Conservation (phyloP, 2,329 filamentous ascomycete species). For the Erysiphe pulchra region DNA sequence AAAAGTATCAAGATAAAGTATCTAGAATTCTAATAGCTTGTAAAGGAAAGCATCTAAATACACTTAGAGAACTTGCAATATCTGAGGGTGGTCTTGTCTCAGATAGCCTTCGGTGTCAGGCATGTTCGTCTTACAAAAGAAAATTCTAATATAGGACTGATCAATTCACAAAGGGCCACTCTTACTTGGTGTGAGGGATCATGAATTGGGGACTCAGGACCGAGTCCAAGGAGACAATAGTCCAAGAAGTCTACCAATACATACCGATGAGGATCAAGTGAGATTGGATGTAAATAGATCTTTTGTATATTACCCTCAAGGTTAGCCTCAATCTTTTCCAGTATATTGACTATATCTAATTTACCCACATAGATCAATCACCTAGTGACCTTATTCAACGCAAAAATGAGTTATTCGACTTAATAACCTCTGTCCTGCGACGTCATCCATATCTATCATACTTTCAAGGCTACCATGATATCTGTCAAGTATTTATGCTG, state of each 20-base stretch:
- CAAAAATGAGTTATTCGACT: slow-evolving; percentile 49
- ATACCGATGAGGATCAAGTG: slow-evolving; percentile 77
- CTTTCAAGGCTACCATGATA: slow-evolving; percentile 97
- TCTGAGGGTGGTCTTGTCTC: slow-evolving; percentile 40
- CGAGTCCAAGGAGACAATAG: slow-evolving; percentile 3
- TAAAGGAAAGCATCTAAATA: slow-evolving; percentile 25
- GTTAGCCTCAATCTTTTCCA: slow-evolving; percentile 21
- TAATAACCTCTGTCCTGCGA: slow-evolving; percentile 64
- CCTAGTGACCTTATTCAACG: slow-evolving; percentile 40
- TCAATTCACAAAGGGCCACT: slow-evolving; percentile 29
- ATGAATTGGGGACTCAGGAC: slow-evolving; percentile 3
- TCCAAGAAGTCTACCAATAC: slow-evolving; percentile 33
- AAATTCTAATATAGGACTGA: slow-evolving; percentile 4
- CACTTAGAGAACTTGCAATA: slow-evolving; percentile 30
- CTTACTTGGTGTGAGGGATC: slow-evolving; percentile 20
- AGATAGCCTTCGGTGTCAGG: slow-evolving; percentile 41
- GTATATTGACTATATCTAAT: slow-evolving; percentile 4
- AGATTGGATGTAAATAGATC: slow-evolving; percentile 77
- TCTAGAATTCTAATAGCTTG: slow-evolving; percentile 32
- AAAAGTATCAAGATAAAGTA: not conserved
- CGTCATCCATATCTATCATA: slow-evolving; percentile 68
- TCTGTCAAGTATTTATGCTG: slow-evolving; percentile 81
- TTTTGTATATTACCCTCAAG: slow-evolving; percentile 86
- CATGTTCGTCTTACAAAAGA: slow-evolving; percentile 37
- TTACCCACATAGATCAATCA: slow-evolving; percentile 29